phyloP scores from a whole-genome alignment of 2,329 filamentous ascomycete genomes.

The Botrytis paeoniae region DNA sequence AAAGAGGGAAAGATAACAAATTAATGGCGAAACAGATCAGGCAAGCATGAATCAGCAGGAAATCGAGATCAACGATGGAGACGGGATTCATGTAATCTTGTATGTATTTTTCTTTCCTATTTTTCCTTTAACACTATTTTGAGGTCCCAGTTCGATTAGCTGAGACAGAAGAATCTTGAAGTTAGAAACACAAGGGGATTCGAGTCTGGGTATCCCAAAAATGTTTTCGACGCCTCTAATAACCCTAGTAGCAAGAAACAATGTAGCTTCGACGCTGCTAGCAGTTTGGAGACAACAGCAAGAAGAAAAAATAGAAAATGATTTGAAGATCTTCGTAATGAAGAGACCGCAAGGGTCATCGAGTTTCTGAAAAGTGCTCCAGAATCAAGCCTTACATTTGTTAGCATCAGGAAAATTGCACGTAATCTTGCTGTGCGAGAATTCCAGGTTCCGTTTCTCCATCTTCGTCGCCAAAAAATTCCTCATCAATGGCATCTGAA shows the following conservation, averaged over 20 bases:
- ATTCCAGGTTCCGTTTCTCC: slow-evolving; percentile 52
- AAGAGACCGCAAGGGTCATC: not conserved
- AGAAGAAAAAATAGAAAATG: not conserved
- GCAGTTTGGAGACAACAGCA: not conserved
- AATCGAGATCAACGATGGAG: not conserved
- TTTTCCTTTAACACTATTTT: slow-evolving; percentile 6
- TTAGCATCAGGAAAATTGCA: slow-evolving; percentile 44
- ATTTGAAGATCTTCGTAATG: not conserved
- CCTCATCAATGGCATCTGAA: slow-evolving; percentile 67
- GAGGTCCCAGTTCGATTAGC: not conserved
- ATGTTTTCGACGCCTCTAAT: not conserved
- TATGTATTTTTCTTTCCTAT: slow-evolving; percentile 10
- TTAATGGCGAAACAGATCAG: not conserved
- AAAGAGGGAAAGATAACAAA: not conserved
- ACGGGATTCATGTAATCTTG: slow-evolving; percentile 1
- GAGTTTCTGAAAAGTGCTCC: not conserved
- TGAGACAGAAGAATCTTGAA: not conserved
- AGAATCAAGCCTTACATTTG: slow-evolving; percentile 11
- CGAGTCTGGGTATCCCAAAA: slow-evolving; percentile 17
- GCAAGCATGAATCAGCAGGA: not conserved
- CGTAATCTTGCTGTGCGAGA: slow-evolving; percentile 58
- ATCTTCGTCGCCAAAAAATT: slow-evolving; percentile 58
- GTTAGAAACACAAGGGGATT: slow-evolving; percentile 7
- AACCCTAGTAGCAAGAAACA: not conserved
- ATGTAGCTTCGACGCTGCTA: slow-evolving; percentile 1